These are phyloP conservation scores for Ophiostoma quercus DNA, from an alignment of 2,329 filamentous ascomycete species.

Conservation along the genomic window DNA sequence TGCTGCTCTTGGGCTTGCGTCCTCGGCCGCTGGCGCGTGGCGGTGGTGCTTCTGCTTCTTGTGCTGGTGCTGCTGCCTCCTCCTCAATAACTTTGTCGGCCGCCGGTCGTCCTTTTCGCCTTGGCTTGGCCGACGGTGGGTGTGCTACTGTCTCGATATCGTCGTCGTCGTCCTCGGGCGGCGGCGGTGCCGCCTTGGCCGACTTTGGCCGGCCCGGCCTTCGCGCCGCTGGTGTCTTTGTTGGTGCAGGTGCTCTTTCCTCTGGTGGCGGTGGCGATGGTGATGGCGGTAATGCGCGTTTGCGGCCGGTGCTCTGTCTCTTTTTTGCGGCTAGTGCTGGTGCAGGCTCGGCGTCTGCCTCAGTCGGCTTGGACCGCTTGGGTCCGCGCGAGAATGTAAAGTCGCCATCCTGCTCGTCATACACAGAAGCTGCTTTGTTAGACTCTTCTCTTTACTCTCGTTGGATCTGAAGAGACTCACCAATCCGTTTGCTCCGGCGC, in stretches of 20 bases:
- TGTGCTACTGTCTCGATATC: constrained; percentile 13
- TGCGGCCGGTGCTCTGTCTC: constrained; percentile 37
- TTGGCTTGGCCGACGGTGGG: constrained; percentile 13
- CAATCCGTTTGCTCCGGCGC: constrained; percentile 59
- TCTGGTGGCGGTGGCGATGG: constrained; percentile 19
- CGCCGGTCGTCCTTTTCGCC: constrained; percentile 25
- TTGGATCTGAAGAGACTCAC: constrained; percentile 40
- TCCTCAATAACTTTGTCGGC: constrained; percentile 32
- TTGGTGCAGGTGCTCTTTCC: constrained; percentile 1
- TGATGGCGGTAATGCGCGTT: constrained; percentile 31
- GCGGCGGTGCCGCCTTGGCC: constrained; percentile 21
- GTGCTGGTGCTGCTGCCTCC: constrained; percentile 6
- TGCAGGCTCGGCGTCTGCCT: constrained; percentile 31
- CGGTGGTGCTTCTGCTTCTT: constrained; percentile 2
- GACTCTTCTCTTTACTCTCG: background rate
- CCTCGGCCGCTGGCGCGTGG: constrained; percentile 35
- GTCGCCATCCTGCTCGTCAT: constrained; percentile 72
- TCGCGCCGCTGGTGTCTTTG: background rate
- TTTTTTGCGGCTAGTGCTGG: constrained; percentile 38
- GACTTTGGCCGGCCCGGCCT: constrained; percentile 24
- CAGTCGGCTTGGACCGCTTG: constrained; percentile 58
- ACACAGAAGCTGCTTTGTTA: constrained; percentile 36
- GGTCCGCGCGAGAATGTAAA: constrained; percentile 68
- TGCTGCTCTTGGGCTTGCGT: constrained; percentile 42
- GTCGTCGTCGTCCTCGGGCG: constrained; percentile 27